Evolutionary conservation across 108 stramenopile species (phyloP), one percentile per base, ranked within the genome.

Genomic region (Nannochloropsis salina): DNA sequence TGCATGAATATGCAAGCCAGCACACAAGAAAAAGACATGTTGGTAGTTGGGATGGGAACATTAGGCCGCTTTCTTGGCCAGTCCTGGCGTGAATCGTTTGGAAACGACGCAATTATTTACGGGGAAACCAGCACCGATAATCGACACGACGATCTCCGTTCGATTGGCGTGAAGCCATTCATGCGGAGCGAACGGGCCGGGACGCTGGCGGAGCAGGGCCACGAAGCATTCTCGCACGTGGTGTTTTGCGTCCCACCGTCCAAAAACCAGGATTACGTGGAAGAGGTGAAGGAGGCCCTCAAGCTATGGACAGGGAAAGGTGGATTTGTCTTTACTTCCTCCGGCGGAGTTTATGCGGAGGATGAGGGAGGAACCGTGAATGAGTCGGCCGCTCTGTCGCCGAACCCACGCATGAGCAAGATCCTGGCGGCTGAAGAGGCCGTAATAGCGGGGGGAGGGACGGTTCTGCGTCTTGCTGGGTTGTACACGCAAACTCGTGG

Each of bases 401-500:
- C 82, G 81, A 88, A 15, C 40, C 84, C 43, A 42, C 80, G 80
- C 22, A 81, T 41, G 4, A 83, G 21, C 42, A 47, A 43, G 45
- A 81, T 43, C 86, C 80, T 42, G 82, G 83, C 82, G 81, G 88
- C 90, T 8, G 90, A 89, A 40, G 43, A 31, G 21, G 84, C 85
- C 12, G 41, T 42, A 40, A 9, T 87, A 9, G 40, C 40, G 2
- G 86, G 43, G 1, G 88, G 88, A 6, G 90, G 90, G 11, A 43
- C 9, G 41, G 89, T 90, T 6, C 85, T 90, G 45, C 86, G 90
- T 43, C 85, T 90, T 10, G 90, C 90, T 8, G 90, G 90, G 21
- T 84, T 90, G 6, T 90, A 89, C 86, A 87, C 86, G 21, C 41
- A 83, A 9, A 74, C 84, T 21, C 84, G 90, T 5, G 90, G 90